Conservation (phyloP, 805 yeast genomes). For the Candida taoyuanica region DNA sequence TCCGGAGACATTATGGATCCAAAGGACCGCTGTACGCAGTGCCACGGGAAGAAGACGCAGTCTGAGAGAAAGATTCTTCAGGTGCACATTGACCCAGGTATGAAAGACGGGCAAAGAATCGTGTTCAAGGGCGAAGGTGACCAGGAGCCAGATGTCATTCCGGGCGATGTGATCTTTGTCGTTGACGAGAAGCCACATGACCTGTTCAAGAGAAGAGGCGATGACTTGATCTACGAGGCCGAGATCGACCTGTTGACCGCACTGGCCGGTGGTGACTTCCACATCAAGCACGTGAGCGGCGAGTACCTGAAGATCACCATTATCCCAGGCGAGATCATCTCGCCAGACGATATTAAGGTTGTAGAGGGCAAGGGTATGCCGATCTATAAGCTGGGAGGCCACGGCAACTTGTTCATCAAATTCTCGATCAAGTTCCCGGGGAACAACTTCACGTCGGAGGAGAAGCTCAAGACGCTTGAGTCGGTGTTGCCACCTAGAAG, state of each 20-base stretch:
- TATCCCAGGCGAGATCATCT: conserved; percentile 87
- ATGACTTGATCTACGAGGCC: conserved; percentile 79
- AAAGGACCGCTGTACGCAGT: conserved; percentile 80
- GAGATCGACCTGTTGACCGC: conserved; percentile 92
- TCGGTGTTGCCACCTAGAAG: conserved; percentile 72
- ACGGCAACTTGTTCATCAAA: conserved; percentile 81
- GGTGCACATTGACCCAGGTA: conserved; percentile 95
- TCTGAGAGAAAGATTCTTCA: conserved; percentile 89
- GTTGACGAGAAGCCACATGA: conserved; percentile 88
- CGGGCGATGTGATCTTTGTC: conserved; percentile 94
- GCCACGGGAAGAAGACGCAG: conserved; percentile 85
- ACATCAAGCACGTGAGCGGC: conserved; percentile 85
- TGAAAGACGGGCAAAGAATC: conserved; percentile 89
- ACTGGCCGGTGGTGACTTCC: conserved; percentile 91
- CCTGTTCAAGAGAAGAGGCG: conserved; percentile 79
- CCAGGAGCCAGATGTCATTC: conserved; percentile 89
- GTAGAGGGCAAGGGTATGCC: conserved; percentile 98
- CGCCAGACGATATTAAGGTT: conserved; percentile 79
- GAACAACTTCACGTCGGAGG: conserved; percentile 68
- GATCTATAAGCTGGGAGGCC: conserved; percentile 77
- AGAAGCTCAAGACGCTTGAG: conserved; percentile 68
- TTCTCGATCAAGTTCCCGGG: conserved; percentile 89
- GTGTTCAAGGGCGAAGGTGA: conserved; percentile 96
- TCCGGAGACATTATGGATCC: conserved; percentile 84
- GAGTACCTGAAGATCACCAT: conserved; percentile 81